Conservation (phyloP, 225 moss, liverwort and hornwort species). For the Antitrichia curtipendula region DNA sequence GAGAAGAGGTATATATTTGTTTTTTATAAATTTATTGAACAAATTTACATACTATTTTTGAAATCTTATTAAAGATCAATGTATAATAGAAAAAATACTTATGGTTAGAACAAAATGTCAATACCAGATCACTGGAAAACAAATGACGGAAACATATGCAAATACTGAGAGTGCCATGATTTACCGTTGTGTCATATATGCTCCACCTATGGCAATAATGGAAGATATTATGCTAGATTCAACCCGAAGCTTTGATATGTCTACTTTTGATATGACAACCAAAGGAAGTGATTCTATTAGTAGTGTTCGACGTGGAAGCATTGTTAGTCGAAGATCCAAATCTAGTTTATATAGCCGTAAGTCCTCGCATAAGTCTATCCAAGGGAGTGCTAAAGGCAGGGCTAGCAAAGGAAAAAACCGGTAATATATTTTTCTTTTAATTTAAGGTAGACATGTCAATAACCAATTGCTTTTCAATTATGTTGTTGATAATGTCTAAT, state of each 20-base stretch:
- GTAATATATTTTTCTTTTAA: neutral
- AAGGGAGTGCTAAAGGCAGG: neutral
- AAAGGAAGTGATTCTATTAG: slow-evolving; percentile 16
- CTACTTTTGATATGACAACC: slow-evolving; percentile 4
- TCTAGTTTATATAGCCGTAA: slow-evolving; percentile 9
- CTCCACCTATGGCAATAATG: neutral
- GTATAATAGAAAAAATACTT: neutral
- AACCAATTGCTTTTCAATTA: neutral
- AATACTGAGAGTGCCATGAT: slow-evolving; percentile 20
- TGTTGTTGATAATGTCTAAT: neutral
- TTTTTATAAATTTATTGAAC: neutral
- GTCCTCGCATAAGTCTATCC: too few relatives aligned
- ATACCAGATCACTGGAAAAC: slow-evolving; percentile 8
- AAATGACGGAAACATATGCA: slow-evolving; percentile 28
- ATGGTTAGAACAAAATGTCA: neutral
- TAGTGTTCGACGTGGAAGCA: slow-evolving; percentile 12
- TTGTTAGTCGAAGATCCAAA: neutral
- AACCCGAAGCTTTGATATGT: slow-evolving; percentile 16
- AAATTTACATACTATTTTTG: neutral
- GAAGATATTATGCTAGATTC: slow-evolving; percentile 1
- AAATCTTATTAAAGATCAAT: neutral
- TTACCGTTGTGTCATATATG: slow-evolving; percentile 17
- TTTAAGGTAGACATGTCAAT: neutral
- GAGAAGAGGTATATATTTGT: slow-evolving; percentile 18
- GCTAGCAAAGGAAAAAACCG: slow-evolving; percentile 14